phyloP scores from a whole-genome alignment of 2,329 filamentous ascomycete species.

The Fusarium avenaceum region DNA sequence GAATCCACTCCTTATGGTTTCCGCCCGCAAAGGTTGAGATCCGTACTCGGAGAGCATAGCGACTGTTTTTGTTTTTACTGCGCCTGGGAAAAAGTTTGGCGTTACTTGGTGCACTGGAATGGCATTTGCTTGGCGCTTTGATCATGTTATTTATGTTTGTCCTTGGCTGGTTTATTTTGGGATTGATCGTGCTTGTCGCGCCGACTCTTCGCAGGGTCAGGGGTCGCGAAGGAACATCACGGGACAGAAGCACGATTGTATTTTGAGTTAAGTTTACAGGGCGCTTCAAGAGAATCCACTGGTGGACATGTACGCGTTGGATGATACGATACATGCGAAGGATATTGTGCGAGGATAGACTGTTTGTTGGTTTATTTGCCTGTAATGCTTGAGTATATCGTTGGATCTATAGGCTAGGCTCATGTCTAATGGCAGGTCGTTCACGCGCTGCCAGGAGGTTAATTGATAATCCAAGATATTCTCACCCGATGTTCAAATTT shows the following conservation, averaged over 20 bases:
- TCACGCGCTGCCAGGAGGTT: slow-evolving; percentile 27
- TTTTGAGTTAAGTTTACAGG: slow-evolving; percentile 19
- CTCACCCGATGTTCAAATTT: background rate
- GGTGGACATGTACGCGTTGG: slow-evolving; percentile 32
- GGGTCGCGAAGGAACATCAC: slow-evolving; percentile 37
- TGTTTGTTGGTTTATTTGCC: slow-evolving; percentile 21
- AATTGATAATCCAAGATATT: slow-evolving; percentile 35
- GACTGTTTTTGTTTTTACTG: slow-evolving; percentile 57
- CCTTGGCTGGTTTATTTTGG: slow-evolving; percentile 30
- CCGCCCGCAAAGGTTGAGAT: slow-evolving; percentile 55
- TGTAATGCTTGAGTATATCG: slow-evolving; percentile 7
- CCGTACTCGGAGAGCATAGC: slow-evolving; percentile 67
- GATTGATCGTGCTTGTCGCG: slow-evolving; percentile 34
- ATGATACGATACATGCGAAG: slow-evolving; percentile 21
- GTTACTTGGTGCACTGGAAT: slow-evolving; percentile 43
- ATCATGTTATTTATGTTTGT: slow-evolving; percentile 37
- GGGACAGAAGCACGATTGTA: slow-evolving; percentile 39
- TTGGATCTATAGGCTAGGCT: slow-evolving; percentile 21
- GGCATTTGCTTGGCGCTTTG: slow-evolving; percentile 47
- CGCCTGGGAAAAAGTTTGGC: slow-evolving; percentile 48
- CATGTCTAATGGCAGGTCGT: slow-evolving; percentile 28
- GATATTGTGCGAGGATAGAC: slow-evolving; percentile 38
- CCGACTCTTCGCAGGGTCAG: slow-evolving; percentile 36
- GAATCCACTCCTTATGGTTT: slow-evolving; percentile 62
- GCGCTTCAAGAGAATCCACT: slow-evolving; percentile 10